These are phyloP conservation scores for Akanthomyces uredinophilus DNA, from an alignment of 2,329 filamentous ascomycete genomes.

Conservation along the genomic window DNA sequence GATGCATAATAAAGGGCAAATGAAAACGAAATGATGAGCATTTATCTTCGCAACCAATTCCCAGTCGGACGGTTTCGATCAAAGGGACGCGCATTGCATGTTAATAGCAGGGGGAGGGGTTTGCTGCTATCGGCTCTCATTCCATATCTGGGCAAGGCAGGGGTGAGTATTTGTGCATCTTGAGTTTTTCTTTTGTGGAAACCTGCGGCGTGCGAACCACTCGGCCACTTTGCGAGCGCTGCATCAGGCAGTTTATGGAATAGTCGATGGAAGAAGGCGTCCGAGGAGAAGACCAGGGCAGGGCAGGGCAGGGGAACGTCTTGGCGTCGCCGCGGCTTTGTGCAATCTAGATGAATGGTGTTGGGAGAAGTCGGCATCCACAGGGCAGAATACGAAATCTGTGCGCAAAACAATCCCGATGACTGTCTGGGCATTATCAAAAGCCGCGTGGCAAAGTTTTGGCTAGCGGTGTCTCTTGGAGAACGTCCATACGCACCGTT, in stretches of 20 bases:
- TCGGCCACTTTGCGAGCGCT: slow-evolving; percentile 1
- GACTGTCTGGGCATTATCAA: neutral
- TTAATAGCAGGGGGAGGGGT: neutral
- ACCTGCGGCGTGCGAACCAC: neutral
- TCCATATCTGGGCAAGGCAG: neutral
- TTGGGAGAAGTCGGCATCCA: too few species aligned
- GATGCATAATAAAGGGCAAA: neutral
- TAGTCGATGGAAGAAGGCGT: neutral
- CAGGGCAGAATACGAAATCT: neutral
- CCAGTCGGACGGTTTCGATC: neutral
- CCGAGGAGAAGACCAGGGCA: neutral
- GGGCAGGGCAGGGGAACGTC: neutral
- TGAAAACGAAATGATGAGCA: neutral
- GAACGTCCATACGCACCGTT: too few species aligned
- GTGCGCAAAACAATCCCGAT: neutral
- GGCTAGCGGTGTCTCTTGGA: neutral
- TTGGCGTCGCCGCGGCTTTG: neutral
- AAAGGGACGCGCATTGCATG: neutral
- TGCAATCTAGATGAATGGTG: neutral
- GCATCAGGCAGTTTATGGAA: neutral
- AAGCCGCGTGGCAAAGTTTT: neutral
- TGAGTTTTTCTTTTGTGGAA: neutral
- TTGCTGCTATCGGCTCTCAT: neutral
- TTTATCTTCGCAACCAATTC: too few species aligned
- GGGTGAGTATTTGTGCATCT: neutral